A percentile compares a stretch with the other conserved stretches of the same genome.
phyloP scores from a whole-genome alignment of 2,329 filamentous ascomycete species.

The Proliferodiscus dingleyae region DNA sequence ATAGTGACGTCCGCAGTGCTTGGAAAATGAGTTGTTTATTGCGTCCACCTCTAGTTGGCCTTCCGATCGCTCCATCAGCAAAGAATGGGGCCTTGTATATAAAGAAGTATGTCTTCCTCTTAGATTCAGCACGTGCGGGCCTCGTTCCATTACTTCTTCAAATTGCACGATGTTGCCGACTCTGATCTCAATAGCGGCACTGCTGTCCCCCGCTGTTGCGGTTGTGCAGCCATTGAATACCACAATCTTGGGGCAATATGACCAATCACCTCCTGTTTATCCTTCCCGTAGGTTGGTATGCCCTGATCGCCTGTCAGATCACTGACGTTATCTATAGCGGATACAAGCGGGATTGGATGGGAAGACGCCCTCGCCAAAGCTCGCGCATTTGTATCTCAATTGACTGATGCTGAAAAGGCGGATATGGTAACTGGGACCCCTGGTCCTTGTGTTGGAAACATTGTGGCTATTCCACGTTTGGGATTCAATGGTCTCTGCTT shows the following conservation, averaged over 20 bases:
- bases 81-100: too few species aligned
- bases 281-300: conserved; percentile 21
- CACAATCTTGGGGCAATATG: conserved; percentile 18
- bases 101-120: not conserved
- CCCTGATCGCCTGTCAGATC: not conserved
- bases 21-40: too few species aligned
- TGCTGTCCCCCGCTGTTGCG: conserved; percentile 17
- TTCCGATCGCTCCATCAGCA: too few species aligned
- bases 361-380: conserved; percentile 64
- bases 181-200: conserved; percentile 10
- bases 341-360: conserved; percentile 42
- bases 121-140: not conserved
- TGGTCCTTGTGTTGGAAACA: conserved; percentile 23
- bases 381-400: conserved; percentile 59
- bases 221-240: conserved; percentile 16
- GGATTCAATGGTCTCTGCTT: conserved; percentile 26
- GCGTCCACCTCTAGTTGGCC: too few species aligned
- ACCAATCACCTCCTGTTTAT: conserved; percentile 18
- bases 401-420: conserved; percentile 75
- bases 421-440: conserved; percentile 18
- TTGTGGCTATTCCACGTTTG: conserved; percentile 19
- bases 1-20: too few species aligned
- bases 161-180: conserved; percentile 5
- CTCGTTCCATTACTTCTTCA: not conserved
- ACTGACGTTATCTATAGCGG: conserved; percentile 27